A percentile compares a stretch with the other conserved stretches of the same genome.
These are phyloP conservation scores for Diospyros kaki DNA, from an alignment of 148 eudicot species.

Conservation along the genomic window DNA sequence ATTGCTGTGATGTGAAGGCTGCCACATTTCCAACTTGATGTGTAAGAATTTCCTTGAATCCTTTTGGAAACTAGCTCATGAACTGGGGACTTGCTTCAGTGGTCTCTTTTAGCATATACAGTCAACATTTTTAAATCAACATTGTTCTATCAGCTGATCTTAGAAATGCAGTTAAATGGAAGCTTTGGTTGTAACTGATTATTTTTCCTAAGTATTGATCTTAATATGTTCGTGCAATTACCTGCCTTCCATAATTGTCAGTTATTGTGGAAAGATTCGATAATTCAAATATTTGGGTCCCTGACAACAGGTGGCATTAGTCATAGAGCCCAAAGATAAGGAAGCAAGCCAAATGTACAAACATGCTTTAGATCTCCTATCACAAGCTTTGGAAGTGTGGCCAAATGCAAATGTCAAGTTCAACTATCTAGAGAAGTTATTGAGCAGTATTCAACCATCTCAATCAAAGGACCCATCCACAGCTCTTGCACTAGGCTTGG, in stretches of 20 bases:
- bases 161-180: neutral
- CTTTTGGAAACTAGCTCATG: too few species aligned
- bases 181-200: too few species aligned
- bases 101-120: too few species aligned
- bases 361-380: slow-evolving; percentile 88
- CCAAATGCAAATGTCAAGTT: slow-evolving; percentile 99
- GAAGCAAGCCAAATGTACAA: slow-evolving; percentile 94
- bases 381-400: slow-evolving; percentile 99
- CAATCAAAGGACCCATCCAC: slow-evolving; percentile 97
- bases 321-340: slow-evolving; percentile 98
- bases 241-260: neutral
- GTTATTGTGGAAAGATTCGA: neutral
- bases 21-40: neutral
- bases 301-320: slow-evolving; percentile 70
- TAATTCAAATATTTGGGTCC: slow-evolving; percentile 4
- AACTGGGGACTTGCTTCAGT: neutral
- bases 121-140: neutral
- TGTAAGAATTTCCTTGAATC: neutral
- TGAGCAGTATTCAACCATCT: slow-evolving; percentile 83
- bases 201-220: neutral
- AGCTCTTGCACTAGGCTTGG: slow-evolving; percentile 95
- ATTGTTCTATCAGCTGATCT: neutral
- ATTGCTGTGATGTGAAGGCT: neutral
- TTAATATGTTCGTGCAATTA: neutral
- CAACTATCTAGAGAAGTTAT: slow-evolving; percentile 94